Evolutionary conservation across 495 filamentous ascomycete genomes (phyloP).

Genomic region (Aspergillus sparsus): DNA sequence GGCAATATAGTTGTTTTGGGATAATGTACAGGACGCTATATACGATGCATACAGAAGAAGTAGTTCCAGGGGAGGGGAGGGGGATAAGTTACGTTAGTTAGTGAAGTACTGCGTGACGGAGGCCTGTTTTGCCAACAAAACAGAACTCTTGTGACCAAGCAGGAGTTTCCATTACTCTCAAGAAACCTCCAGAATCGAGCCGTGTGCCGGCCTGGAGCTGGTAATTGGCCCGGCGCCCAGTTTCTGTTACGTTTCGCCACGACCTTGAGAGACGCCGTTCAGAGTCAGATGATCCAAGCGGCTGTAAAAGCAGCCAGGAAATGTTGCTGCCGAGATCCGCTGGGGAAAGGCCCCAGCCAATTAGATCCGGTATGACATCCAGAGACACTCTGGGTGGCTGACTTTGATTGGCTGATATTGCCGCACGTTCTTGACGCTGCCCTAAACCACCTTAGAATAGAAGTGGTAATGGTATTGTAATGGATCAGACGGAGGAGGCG

Average conservation of each 20-base stretch:
- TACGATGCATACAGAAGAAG: no score
- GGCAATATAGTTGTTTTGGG: no score
- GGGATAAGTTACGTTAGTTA: no score
- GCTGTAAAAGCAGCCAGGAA: constrained; percentile 15
- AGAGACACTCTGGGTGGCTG: neutral
- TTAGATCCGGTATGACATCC: constrained; percentile 10
- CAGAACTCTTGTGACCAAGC: constrained; percentile 24
- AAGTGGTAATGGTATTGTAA: constrained; percentile 10
- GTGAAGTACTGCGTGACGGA: neutral
- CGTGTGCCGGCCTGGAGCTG: constrained; percentile 4
- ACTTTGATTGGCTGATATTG: constrained; percentile 4
- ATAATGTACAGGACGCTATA: no score
- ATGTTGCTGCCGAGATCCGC: constrained; percentile 6
- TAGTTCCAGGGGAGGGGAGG: no score
- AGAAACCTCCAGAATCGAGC: constrained; percentile 24
- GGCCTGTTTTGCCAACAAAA: neutral
- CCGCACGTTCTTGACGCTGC: constrained; percentile 16
- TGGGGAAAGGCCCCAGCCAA: constrained; percentile 19
- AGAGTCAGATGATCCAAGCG: constrained; percentile 35
- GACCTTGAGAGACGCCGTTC: constrained; percentile 20
- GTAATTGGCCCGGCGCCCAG: constrained; percentile 32
- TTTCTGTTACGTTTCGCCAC: constrained; percentile 48
- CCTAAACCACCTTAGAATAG: constrained; percentile 11
- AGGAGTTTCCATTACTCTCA: constrained; percentile 39
- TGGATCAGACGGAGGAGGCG: constrained; percentile 3